Evolutionary conservation across 768 basidiomycete genomes (phyloP).

Genomic region (Amanita rimosa): DNA sequence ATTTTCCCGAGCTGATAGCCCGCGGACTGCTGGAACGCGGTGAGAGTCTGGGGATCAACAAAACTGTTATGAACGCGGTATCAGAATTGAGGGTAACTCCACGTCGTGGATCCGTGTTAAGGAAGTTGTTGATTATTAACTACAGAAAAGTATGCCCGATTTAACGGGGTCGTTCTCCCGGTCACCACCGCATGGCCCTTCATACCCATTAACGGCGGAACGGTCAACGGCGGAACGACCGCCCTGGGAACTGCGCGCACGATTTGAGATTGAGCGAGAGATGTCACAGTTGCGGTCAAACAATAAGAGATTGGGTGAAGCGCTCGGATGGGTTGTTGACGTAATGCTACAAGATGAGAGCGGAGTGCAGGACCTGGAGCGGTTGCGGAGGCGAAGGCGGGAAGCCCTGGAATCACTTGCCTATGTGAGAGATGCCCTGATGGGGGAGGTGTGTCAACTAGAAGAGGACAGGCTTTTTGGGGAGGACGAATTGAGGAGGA

Average conservation of each 20-base stretch:
- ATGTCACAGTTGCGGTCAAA: conserved; percentile 38
- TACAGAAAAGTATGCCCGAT: conserved; percentile 78
- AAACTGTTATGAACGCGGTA: conserved; percentile 70
- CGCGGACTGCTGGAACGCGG: conserved; percentile 64
- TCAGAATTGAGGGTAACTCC: conserved; percentile 58
- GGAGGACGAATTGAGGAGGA: conserved; percentile 36
- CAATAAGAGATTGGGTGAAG: conserved; percentile 56
- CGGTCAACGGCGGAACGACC: conserved; percentile 44
- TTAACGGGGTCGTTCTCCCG: conserved; percentile 58
- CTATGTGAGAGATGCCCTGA: conserved; percentile 67
- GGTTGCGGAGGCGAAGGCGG: conserved; percentile 29
- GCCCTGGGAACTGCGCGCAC: conserved; percentile 57
- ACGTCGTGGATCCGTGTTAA: neutral
- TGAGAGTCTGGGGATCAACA: conserved; percentile 77
- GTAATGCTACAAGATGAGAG: conserved; percentile 48
- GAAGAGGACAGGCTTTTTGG: conserved; percentile 61
- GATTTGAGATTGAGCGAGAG: conserved; percentile 64
- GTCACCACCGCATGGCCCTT: conserved; percentile 26
- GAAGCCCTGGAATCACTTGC: conserved; percentile 70
- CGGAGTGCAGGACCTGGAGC: conserved; percentile 26
- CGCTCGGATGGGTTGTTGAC: conserved; percentile 68
- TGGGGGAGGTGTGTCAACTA: conserved; percentile 37
- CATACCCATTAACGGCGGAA: conserved; percentile 59
- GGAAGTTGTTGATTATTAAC: conserved; percentile 7
- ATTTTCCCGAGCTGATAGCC: conserved; percentile 61